phyloP scores from a whole-genome alignment of 495 filamentous ascomycete genomes.

The Letharia columbiana region DNA sequence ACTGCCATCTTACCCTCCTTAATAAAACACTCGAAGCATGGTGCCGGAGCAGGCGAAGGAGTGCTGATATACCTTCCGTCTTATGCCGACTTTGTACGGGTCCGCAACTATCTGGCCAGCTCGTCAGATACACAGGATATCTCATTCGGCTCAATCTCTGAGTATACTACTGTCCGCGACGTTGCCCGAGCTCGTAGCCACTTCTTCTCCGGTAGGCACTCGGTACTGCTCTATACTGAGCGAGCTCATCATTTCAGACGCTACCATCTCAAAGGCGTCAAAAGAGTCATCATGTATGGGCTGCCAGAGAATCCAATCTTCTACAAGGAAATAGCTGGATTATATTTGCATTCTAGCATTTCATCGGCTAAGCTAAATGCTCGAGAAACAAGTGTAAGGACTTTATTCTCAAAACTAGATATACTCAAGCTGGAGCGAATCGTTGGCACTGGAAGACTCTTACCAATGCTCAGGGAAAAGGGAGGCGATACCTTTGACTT shows the following conservation, averaged over 20 bases:
- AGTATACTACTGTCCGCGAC: constrained; percentile 71
- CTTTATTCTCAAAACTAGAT: constrained; percentile 83
- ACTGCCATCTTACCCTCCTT: constrained; percentile 68
- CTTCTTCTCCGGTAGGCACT: constrained; percentile 73
- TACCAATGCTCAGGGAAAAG: constrained; percentile 60
- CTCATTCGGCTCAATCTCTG: constrained; percentile 77
- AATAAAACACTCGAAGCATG: constrained; percentile 41
- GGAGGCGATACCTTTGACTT: constrained; percentile 88
- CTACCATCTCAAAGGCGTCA: constrained; percentile 70
- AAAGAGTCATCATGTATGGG: constrained; percentile 73
- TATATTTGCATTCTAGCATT: constrained; percentile 31
- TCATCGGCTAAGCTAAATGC: constrained; percentile 27
- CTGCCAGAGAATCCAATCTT: constrained; percentile 83
- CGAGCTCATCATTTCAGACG: constrained; percentile 90
- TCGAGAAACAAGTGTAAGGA: constrained; percentile 46
- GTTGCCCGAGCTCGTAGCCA: constrained; percentile 77
- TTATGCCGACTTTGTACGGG: constrained; percentile 86
- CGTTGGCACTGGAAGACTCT: constrained; percentile 66
- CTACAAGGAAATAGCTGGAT: constrained; percentile 69
- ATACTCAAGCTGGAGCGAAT: constrained; percentile 78
- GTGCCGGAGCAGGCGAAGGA: constrained; percentile 40
- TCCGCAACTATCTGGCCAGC: constrained; percentile 85
- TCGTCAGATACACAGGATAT: constrained; percentile 56
- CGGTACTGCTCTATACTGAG: constrained; percentile 81
- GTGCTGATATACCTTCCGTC: constrained; percentile 81